Conservation (phyloP, 352 stramenopile species). For the Phytopythium kandeliae region DNA sequence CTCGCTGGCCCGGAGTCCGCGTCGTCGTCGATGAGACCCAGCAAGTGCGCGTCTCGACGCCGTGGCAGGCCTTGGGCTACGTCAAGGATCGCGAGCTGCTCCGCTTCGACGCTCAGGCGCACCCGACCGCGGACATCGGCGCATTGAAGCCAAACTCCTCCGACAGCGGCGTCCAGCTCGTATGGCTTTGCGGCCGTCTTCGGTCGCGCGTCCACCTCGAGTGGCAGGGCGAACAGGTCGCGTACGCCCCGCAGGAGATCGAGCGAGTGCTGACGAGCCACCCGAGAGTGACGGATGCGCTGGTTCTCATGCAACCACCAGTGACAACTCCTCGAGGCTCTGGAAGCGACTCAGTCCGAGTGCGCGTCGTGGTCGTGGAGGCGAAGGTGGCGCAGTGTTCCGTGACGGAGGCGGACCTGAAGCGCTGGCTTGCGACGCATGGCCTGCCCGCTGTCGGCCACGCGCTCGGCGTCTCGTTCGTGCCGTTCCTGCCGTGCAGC, state of each 20-base stretch:
- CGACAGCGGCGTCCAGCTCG: conserved; percentile 18
- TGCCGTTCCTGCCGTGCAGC: conserved; percentile 68
- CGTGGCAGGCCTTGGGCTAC: conserved; percentile 79
- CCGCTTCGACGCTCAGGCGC: conserved; percentile 26
- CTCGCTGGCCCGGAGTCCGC: conserved; percentile 63
- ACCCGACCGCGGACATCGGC: conserved; percentile 62
- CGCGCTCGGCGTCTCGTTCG: conserved; percentile 43
- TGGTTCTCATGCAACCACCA: conserved; percentile 34
- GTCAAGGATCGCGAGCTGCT: conserved; percentile 43
- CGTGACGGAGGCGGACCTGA: conserved; percentile 25
- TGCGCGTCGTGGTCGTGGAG: conserved; percentile 22
- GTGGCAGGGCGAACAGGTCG: conserved; percentile 19
- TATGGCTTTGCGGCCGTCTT: conserved; percentile 71
- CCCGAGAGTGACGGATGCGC: conserved; percentile 40
- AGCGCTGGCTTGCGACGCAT: conserved; percentile 24
- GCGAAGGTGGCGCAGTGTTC: conserved; percentile 10
- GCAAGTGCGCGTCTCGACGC: conserved; percentile 72
- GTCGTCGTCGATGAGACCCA: conserved; percentile 33
- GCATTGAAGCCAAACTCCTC: conserved; percentile 14
- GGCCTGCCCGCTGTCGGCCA: conserved; percentile 29
- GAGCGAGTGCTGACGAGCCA: conserved; percentile 33
- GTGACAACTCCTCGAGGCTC: background rate
- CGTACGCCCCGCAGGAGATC: conserved; percentile 29
- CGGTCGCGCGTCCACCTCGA: conserved; percentile 31
- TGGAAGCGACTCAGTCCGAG: conserved; percentile 17